A percentile compares a stretch with the other conserved stretches of the same genome.
Evolutionary conservation across 805 yeast species (phyloP).

Genomic region (Pichia membranifaciens): DNA sequence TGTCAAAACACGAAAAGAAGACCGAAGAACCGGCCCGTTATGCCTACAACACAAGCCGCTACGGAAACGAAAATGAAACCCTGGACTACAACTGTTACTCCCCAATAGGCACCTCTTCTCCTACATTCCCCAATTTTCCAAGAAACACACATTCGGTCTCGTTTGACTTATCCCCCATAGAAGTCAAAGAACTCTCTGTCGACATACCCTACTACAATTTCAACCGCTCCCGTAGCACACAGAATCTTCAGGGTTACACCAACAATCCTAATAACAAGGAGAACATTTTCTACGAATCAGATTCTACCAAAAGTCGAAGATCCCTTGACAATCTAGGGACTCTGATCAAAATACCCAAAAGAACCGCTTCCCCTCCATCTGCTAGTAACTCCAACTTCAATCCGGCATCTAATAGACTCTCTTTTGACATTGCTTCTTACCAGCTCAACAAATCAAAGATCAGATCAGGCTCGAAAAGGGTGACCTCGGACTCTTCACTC

Average conservation of each 20-base stretch:
- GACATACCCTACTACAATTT: not conserved
- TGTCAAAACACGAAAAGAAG: slow-evolving; percentile 5
- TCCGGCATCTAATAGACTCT: slow-evolving; percentile 1
- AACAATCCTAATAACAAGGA: no score
- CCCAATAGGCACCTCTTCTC: no score
- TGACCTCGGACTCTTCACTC: slow-evolving; percentile 9
- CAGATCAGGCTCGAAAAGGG: slow-evolving; percentile 1
- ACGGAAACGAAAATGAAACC: not conserved
- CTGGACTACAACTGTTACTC: no score
- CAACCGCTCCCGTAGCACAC: not conserved
- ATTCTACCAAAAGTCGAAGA: not conserved
- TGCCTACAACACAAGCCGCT: not conserved
- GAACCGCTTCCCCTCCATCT: not conserved
- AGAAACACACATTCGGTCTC: slow-evolving; percentile 3
- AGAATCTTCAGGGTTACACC: not conserved
- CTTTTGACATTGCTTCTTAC: slow-evolving; percentile 1
- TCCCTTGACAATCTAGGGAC: slow-evolving; percentile 4
- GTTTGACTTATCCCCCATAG: slow-evolving; percentile 2
- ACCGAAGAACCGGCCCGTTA: not conserved
- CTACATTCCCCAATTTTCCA: not conserved
- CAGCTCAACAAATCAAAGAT: not conserved
- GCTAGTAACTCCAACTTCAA: not conserved
- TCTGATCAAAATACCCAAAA: slow-evolving; percentile 3
- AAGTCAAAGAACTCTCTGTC: not conserved
- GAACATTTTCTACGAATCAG: no score